Conservation (phyloP, 2,329 filamentous ascomycete species). For the Aspergillus transmontanensis region DNA sequence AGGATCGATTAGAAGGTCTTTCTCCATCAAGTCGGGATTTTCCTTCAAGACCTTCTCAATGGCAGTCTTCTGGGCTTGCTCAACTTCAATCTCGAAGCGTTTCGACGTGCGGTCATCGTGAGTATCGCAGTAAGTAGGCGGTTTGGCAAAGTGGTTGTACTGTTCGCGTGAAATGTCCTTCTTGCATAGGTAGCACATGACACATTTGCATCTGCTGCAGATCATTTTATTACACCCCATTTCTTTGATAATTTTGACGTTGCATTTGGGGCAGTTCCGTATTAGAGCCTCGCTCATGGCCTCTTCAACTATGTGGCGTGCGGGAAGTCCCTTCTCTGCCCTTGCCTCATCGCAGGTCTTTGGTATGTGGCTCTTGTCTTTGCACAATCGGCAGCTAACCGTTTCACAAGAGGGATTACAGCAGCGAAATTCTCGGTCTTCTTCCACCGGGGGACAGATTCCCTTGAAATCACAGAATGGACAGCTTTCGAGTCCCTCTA, state of each 20-base stretch:
- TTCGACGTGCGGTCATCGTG: constrained; percentile 17
- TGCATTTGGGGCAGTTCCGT: constrained; percentile 66
- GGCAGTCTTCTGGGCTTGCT: constrained; percentile 31
- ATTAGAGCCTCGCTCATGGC: constrained; percentile 81
- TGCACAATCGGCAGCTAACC: constrained; percentile 70
- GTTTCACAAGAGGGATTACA: constrained; percentile 65
- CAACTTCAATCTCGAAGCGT: constrained; percentile 28
- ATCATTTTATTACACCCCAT: constrained; percentile 82
- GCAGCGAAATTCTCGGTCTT: constrained; percentile 75
- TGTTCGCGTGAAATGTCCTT: constrained; percentile 58
- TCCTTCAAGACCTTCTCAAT: constrained; percentile 30
- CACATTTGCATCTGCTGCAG: constrained; percentile 62
- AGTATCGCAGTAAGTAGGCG: constrained; percentile 42
- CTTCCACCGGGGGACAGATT: constrained; percentile 67
- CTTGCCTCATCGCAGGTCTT: constrained; percentile 69
- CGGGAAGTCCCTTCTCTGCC: constrained; percentile 60
- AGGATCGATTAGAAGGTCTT: constrained; percentile 21
- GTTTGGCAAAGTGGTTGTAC: constrained; percentile 71
- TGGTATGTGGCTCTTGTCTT: constrained; percentile 69
- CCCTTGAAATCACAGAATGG: constrained; percentile 82
- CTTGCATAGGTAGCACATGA: constrained; percentile 66
- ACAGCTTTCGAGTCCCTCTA: constrained; percentile 74
- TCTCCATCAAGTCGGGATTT: constrained; percentile 24
- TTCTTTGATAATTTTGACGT: constrained; percentile 77
- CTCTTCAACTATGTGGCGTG: constrained; percentile 74